Evolutionary conservation across 192 early-diverging fungal genomes (phyloP).

Genomic region (Spinellus fusiger): DNA sequence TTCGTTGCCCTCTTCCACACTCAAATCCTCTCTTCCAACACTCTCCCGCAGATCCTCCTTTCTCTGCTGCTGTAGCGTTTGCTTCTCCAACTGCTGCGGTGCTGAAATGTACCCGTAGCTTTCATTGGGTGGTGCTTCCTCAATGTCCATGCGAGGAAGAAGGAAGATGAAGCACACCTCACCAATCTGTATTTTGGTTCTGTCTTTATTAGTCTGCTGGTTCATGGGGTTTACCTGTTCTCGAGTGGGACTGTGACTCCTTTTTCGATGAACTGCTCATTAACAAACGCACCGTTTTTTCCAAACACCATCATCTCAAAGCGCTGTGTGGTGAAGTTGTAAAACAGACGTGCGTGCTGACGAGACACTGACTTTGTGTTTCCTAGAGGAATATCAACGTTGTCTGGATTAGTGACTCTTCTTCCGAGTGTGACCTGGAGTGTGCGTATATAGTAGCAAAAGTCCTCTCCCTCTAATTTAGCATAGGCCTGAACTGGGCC

Average conservation of each 20-base stretch:
- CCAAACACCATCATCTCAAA: conserved; percentile 87
- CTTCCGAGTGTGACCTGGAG: conserved; percentile 76
- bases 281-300: conserved; percentile 86
- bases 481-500: conserved; percentile 82
- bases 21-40: conserved; percentile 11
- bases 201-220: conserved; percentile 1
- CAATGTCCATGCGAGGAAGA: conserved; percentile 53
- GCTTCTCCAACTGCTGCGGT: conserved; percentile 23
- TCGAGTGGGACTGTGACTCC: conserved; percentile 57
- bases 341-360: conserved; percentile 77
- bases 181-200: conserved; percentile 80
- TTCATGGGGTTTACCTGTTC: conserved; percentile 42
- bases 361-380: conserved; percentile 81
- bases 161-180: conserved; percentile 77
- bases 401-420: conserved; percentile 51
- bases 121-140: conserved; percentile 17
- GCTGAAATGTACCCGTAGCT: conserved; percentile 28
- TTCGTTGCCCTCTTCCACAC: conserved; percentile 20
- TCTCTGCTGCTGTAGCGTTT: neutral
- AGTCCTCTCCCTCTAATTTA: conserved; percentile 78
- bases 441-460: conserved; percentile 82
- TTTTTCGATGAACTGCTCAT: conserved; percentile 71
- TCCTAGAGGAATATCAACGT: conserved; percentile 84
- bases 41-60: conserved; percentile 2
- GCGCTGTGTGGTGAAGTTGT: conserved; percentile 72